phyloP scores from a whole-genome alignment of 179 eudicot genomes.

The Beta corolliflora region DNA sequence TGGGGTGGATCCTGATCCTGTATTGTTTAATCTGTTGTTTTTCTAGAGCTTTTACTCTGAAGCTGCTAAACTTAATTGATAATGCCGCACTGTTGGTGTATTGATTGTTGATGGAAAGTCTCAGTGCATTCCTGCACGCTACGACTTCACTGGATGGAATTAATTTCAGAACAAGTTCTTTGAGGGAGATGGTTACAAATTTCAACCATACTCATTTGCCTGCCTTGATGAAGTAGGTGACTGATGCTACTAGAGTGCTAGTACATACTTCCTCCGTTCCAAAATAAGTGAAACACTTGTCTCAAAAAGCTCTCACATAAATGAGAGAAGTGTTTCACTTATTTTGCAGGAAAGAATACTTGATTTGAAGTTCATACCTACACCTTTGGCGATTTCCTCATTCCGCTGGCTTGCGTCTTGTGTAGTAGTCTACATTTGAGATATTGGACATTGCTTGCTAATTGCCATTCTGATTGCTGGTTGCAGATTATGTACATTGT shows the following conservation, averaged over 20 bases:
- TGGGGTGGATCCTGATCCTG: slow-evolving; percentile 84
- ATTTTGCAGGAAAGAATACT: too few relatives aligned
- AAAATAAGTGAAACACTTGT: too few relatives aligned
- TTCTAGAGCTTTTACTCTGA: too few relatives aligned
- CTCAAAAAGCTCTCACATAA: too few relatives aligned
- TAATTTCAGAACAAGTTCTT: slow-evolving; percentile 81
- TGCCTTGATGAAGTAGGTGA: slow-evolving; percentile 55
- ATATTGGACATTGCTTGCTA: not conserved
- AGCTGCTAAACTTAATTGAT: too few relatives aligned
- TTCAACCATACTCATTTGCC: slow-evolving; percentile 65
- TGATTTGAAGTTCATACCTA: not conserved
- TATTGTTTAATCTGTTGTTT: too few relatives aligned
- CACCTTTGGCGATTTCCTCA: slow-evolving; percentile 4
- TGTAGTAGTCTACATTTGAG: slow-evolving; percentile 19
- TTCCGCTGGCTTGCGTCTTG: not conserved
- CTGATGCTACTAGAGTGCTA: slow-evolving; percentile 23
- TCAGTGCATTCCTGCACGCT: slow-evolving; percentile 85
- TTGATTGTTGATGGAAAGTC: slow-evolving; percentile 83
- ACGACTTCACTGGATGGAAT: slow-evolving; percentile 91
- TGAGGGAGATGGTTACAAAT: slow-evolving; percentile 84
- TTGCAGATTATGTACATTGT: slow-evolving; percentile 13
- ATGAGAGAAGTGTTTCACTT: too few relatives aligned
- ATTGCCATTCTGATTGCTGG: not conserved
- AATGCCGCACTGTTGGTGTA: slow-evolving; percentile 50
- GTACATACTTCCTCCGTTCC: too few relatives aligned